phyloP scores from a whole-genome alignment of 2,329 filamentous ascomycete species.

The Neofusicoccum parvum region DNA sequence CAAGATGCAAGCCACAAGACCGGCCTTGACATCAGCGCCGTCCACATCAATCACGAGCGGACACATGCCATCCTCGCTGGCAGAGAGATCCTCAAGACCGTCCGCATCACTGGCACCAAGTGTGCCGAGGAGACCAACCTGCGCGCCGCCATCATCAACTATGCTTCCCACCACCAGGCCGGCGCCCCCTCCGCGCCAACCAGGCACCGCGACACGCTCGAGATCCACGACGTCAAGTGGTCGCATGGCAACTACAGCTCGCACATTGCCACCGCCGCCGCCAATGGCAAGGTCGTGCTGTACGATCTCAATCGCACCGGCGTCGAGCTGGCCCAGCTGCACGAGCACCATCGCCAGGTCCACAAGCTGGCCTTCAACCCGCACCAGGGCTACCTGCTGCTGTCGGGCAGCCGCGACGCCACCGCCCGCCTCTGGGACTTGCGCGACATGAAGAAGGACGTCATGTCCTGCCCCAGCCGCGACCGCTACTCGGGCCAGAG shows the following conservation, averaged over 20 bases:
- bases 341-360: conserved; percentile 67
- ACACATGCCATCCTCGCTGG: conserved; percentile 67
- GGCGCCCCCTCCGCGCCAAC: conserved; percentile 46
- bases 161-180: conserved; percentile 52
- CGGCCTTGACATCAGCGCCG: conserved; percentile 63
- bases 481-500: conserved; percentile 59
- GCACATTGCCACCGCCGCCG: conserved; percentile 64
- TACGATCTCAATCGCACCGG: conserved; percentile 65
- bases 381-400: conserved; percentile 59
- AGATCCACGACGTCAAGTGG: conserved; percentile 69
- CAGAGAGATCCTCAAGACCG: conserved; percentile 67
- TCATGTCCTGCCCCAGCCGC: conserved; percentile 57
- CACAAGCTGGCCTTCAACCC: conserved; percentile 68
- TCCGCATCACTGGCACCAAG: conserved; percentile 58
- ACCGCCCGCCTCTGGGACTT: conserved; percentile 68
- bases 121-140: conserved; percentile 66
- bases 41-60: conserved; percentile 64
- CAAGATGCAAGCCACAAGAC: conserved; percentile 64
- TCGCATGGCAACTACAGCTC: conserved; percentile 63
- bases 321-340: conserved; percentile 62
- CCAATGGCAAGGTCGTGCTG: conserved; percentile 66
- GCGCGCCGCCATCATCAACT: conserved; percentile 61
- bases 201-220: conserved; percentile 60
- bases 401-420: conserved; percentile 67
- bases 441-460: conserved; percentile 54